Evolutionary conservation across 148 eudicot genomes (phyloP).

Genomic region (Beta vulgaris): DNA sequence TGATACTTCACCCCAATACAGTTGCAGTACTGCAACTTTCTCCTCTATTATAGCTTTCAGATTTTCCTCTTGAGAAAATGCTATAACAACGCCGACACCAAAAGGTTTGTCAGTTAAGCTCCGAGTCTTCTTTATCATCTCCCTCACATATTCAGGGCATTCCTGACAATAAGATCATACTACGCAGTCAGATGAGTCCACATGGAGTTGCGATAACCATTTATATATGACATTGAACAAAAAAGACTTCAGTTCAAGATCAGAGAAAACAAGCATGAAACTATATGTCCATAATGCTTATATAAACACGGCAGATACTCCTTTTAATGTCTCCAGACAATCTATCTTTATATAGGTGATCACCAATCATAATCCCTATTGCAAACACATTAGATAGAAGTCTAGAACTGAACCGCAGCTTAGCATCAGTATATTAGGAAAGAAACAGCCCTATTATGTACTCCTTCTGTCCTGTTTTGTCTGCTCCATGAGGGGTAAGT

Average conservation of each 20-base stretch:
- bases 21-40: conserved; percentile 75
- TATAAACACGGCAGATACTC: background rate
- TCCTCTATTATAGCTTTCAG: conserved; percentile 77
- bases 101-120: conserved; percentile 77
- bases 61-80: conserved; percentile 90
- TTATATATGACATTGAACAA: background rate
- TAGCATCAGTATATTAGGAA: background rate
- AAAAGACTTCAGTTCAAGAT: background rate
- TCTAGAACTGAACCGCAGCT: background rate
- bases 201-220: background rate
- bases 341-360: background rate
- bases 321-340: background rate
- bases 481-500: too few species aligned
- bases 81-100: conserved; percentile 79
- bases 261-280: background rate
- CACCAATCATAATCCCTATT: background rate
- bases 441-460: too few species aligned
- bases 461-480: too few species aligned
- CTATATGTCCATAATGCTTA: background rate
- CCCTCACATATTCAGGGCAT: conserved; percentile 69
- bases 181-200: background rate
- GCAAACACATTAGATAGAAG: background rate
- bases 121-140: conserved; percentile 79
- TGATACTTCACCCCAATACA: conserved; percentile 88
- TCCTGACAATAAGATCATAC: conserved; percentile 48